Evolutionary conservation across 306 rosid genomes (phyloP).

Genomic region (Medicago lupulina): DNA sequence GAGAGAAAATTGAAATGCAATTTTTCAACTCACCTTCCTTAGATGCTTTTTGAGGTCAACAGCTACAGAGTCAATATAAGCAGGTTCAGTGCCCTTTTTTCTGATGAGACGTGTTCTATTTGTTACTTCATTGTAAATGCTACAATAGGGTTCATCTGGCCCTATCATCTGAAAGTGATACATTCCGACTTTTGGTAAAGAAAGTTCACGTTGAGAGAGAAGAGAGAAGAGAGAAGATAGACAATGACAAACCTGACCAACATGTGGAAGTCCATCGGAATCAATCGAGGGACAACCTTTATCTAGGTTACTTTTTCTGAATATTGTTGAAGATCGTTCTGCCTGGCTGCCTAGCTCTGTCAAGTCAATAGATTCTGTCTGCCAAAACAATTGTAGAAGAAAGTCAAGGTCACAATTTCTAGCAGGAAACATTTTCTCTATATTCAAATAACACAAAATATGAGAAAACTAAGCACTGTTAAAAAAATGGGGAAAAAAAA

Average conservation of each 20-base stretch:
- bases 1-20: not conserved
- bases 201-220: not conserved
- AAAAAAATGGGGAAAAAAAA: not conserved
- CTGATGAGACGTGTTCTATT: slow-evolving; percentile 38
- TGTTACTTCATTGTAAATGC: slow-evolving; percentile 62
- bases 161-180: slow-evolving; percentile 64
- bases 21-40: slow-evolving; percentile 64
- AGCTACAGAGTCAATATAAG: slow-evolving; percentile 82
- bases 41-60: slow-evolving; percentile 66
- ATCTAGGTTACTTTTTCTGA: slow-evolving; percentile 68
- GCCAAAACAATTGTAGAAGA: slow-evolving; percentile 39
- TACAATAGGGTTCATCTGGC: slow-evolving; percentile 78
- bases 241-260: slow-evolving; percentile 85
- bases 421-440: slow-evolving; percentile 24
- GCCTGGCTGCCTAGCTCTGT: slow-evolving; percentile 56
- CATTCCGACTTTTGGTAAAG: slow-evolving; percentile 18
- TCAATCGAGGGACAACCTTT: slow-evolving; percentile 58
- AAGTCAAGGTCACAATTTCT: slow-evolving; percentile 20
- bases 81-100: slow-evolving; percentile 84
- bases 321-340: slow-evolving; percentile 48
- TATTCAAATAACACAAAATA: slow-evolving; percentile 19
- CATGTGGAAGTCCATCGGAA: slow-evolving; percentile 96
- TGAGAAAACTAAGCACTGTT: not conserved
- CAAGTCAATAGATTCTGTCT: slow-evolving; percentile 90
- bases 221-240: not conserved